phyloP scores from a whole-genome alignment of 495 filamentous ascomycete genomes.

The Aspergillus heteromorphus region DNA sequence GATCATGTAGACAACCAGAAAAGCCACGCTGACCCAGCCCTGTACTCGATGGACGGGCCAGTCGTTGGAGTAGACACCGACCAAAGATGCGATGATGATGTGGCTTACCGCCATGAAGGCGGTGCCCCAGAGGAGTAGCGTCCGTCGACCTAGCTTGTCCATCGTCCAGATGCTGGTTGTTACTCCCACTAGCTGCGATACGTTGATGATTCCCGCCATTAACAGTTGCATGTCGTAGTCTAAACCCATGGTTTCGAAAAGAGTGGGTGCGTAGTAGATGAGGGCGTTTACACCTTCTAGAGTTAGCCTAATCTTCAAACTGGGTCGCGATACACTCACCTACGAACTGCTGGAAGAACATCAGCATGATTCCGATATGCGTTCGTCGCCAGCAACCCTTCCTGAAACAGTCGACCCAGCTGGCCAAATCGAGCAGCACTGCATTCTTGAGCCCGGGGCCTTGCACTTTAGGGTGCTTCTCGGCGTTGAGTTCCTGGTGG shows the following conservation, averaged over 20 bases:
- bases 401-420: constrained; percentile 45
- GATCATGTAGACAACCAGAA: constrained; percentile 45
- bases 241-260: constrained; percentile 56
- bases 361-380: constrained; percentile 47
- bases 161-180: constrained; percentile 45
- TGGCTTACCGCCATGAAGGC: constrained; percentile 46
- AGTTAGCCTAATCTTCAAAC: constrained; percentile 26
- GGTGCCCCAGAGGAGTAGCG: constrained; percentile 41
- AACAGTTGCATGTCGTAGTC: constrained; percentile 50
- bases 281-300: constrained; percentile 46
- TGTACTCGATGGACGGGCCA: constrained; percentile 40
- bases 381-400: constrained; percentile 51
- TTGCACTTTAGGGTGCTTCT: constrained; percentile 43
- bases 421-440: constrained; percentile 37
- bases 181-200: constrained; percentile 48
- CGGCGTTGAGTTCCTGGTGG: constrained; percentile 39
- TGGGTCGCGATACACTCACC: constrained; percentile 14
- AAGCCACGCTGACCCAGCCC: constrained; percentile 46
- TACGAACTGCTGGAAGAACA: constrained; percentile 59
- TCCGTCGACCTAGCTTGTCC: constrained; percentile 43
- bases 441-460: constrained; percentile 23
- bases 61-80: constrained; percentile 37
- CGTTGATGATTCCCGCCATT: constrained; percentile 55
- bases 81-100: constrained; percentile 46
- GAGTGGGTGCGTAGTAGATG: constrained; percentile 53